Base-by-base conservation (phyloP, 1,284 basidiomycete genomes). In the Leccinum subspadiceum region DNA sequence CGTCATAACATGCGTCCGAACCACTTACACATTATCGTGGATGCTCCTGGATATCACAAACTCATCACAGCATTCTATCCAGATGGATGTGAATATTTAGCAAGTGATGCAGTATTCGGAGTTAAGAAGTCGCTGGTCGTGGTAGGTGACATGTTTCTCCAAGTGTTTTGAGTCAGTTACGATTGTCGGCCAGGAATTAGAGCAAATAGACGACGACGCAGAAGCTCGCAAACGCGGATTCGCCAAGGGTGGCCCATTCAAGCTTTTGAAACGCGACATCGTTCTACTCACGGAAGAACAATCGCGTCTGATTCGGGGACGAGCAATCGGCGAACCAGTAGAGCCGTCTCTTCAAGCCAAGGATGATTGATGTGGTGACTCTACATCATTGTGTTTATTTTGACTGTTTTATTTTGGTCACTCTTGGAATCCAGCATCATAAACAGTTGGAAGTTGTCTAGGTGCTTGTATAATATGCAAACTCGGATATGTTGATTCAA, bases 1-100 rank as follows among this genome's bases (percentile, higher is more conserved):
- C 80, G 93, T 60, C 93, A 94, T 69, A 85, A 87, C 65, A 85
- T 86, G 78, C 82, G 93, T 22, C 92, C 92, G 13, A 87, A 84
- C 53, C 93, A 94, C 71, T 69, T 94, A 62, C 93, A 94, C 71
- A 76, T 93, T 64, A 81, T 85, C 78, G 24, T 26, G 24, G 24
- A 26, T 26, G 24, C 24, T 0, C 24, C 24, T 26, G 24, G 24
- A 26, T 26, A 26, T 26, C 24, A 26, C 24, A 26, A 26, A 26
- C 24, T 26, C 0, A 26, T 26, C 24, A 26, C 24, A 26, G 24
- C 24, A 26, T 26, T 24, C 24, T 24, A 24, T 24, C 24, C 1
- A 24, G 24, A 24, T 24, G 24, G 84, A 15, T 90, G 93, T 66
- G 71, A 77, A 3, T 93, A 82, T 65, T 65, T 92, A 15, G 93